Conservation (phyloP, 106 monocot genomes). For the Iris macrosiphon region DNA sequence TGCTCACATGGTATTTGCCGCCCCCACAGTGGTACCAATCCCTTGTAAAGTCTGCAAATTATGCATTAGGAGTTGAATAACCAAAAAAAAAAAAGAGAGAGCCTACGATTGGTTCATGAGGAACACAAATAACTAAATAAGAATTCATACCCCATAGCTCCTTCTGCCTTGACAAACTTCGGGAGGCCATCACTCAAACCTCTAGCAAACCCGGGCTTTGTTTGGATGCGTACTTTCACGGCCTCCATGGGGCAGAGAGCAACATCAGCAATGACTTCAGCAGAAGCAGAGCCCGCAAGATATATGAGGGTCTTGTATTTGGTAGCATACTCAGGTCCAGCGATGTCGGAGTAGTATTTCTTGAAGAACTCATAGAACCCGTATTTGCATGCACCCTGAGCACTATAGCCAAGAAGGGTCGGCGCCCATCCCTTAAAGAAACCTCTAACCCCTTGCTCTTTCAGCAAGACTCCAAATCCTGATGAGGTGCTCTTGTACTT, state of each 20-base stretch:
- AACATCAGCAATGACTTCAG: conserved; percentile 74
- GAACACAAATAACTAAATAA: not conserved
- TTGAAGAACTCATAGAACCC: conserved; percentile 88
- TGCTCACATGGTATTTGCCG: conserved; percentile 42
- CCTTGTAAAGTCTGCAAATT: conserved; percentile 37
- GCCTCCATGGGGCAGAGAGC: conserved; percentile 86
- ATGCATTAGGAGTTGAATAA: not conserved
- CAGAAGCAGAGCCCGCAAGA: conserved; percentile 78
- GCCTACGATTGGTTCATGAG: too few species aligned
- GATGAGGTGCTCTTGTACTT: conserved; percentile 70
- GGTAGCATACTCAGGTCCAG: conserved; percentile 56
- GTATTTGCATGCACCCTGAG: conserved; percentile 75
- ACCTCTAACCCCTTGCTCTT: conserved; percentile 66
- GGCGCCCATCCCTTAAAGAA: conserved; percentile 84
- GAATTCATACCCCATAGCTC: conserved; percentile 36
- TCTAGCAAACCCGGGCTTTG: conserved; percentile 68
- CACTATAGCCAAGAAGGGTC: conserved; percentile 67
- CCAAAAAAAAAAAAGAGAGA: not conserved
- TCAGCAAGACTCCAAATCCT: conserved; percentile 59
- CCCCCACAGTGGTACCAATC: conserved; percentile 46
- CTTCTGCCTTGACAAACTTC: conserved; percentile 67
- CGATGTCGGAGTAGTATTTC: conserved; percentile 72
- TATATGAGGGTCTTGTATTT: conserved; percentile 76
- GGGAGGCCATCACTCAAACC: conserved; percentile 68
- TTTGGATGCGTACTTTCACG: conserved; percentile 75